A percentile compares a stretch with the other conserved stretches of the same genome.
Conservation (phyloP, 2,329 filamentous ascomycete genomes). For the Teratosphaeria pseudoeucalypti region DNA sequence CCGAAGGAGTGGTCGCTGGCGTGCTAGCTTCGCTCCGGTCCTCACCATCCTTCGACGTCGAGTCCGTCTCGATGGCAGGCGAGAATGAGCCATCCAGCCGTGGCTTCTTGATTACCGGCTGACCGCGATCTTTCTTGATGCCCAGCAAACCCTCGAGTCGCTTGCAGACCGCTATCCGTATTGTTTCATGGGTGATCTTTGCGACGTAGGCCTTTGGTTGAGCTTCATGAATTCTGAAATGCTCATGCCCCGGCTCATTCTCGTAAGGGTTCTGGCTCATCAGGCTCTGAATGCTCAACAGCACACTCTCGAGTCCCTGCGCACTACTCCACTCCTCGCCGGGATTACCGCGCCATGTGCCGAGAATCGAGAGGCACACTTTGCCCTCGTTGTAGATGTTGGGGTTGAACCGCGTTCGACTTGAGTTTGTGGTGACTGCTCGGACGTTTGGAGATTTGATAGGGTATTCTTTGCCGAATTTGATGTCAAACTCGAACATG, state of each 20-base stretch:
- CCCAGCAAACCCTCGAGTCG: conserved; percentile 70
- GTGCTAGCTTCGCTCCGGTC: conserved; percentile 6
- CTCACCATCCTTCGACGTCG: background rate
- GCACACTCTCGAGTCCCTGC: conserved; percentile 84
- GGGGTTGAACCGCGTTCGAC: conserved; percentile 83
- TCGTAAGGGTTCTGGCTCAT: conserved; percentile 84
- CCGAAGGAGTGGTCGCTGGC: conserved; percentile 13
- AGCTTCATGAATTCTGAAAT: conserved; percentile 30
- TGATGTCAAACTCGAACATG: conserved; percentile 69
- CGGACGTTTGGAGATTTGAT: conserved; percentile 50
- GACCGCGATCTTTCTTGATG: conserved; percentile 35
- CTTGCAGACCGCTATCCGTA: conserved; percentile 77
- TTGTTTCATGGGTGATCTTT: conserved; percentile 81
- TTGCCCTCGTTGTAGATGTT: conserved; percentile 90
- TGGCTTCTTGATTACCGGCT: conserved; percentile 2
- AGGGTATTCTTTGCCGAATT: conserved; percentile 63
- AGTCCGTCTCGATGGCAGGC: background rate
- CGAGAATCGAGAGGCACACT: conserved; percentile 67
- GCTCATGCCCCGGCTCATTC: conserved; percentile 90
- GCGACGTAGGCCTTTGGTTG: conserved; percentile 19
- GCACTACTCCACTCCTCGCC: conserved; percentile 96
- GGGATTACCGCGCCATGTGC: conserved; percentile 83
- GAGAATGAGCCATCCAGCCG: background rate
- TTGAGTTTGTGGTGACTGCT: conserved; percentile 77
- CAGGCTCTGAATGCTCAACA: conserved; percentile 91